Evolutionary conservation across 805 yeast genomes (phyloP).

Genomic region (Isabelozyma heimii): DNA sequence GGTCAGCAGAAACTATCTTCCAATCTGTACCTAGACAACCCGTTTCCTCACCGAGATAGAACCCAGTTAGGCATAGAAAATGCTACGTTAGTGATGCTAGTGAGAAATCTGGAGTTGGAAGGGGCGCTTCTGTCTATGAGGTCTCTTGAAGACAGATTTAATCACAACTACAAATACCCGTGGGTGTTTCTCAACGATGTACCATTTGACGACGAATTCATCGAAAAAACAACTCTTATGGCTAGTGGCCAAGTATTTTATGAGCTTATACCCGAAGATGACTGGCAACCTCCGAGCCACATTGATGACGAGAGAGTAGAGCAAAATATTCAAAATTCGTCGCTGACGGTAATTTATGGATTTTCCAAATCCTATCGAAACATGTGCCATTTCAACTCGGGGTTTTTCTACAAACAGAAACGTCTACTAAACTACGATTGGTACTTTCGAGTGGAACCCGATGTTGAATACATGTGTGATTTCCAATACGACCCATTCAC

Average conservation of each 20-base stretch:
- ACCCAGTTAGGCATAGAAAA: conserved; percentile 57
- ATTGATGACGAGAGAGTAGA: conserved; percentile 30
- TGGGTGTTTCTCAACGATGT: conserved; percentile 46
- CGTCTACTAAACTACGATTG: conserved; percentile 47
- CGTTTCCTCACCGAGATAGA: conserved; percentile 27
- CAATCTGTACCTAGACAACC: conserved; percentile 22
- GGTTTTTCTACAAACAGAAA: conserved; percentile 51
- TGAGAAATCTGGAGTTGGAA: conserved; percentile 72
- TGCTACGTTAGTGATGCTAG: conserved; percentile 86
- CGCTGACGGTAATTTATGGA: conserved; percentile 39
- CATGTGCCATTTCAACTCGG: conserved; percentile 77
- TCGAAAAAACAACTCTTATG: conserved; percentile 41
- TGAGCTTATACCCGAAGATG: conserved; percentile 37
- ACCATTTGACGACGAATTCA: conserved; percentile 40
- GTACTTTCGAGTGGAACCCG: conserved; percentile 63
- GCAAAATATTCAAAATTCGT: conserved; percentile 17
- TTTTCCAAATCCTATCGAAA: conserved; percentile 50
- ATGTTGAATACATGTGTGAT: conserved; percentile 54
- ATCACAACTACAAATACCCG: conserved; percentile 36
- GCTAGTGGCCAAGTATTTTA: conserved; percentile 41
- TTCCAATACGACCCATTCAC: conserved; percentile 55
- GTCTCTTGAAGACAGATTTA: conserved; percentile 43
- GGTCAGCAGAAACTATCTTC: conserved; percentile 24
- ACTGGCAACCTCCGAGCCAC: conserved; percentile 40
- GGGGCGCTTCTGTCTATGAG: conserved; percentile 59